A percentile compares a stretch with the other conserved stretches of the same genome.
Evolutionary conservation across 176 grass and related monocot species (phyloP).

Genomic region (Themeda triandra): DNA sequence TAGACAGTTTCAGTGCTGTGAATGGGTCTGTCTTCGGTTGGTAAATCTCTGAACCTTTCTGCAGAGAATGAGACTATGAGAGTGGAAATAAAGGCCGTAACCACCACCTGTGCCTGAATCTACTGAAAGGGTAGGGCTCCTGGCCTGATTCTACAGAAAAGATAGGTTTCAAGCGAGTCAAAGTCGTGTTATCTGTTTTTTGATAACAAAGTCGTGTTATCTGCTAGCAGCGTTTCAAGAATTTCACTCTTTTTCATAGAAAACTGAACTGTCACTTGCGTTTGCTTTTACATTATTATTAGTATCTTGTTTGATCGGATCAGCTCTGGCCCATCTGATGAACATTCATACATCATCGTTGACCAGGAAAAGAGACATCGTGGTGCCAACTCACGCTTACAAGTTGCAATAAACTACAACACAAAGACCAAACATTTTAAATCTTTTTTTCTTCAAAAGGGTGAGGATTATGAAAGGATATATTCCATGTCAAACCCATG

Average conservation of each 20-base stretch:
- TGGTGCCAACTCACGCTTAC: slow-evolving; percentile 22
- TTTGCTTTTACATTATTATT: not conserved
- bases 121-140: not conserved
- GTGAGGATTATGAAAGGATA: not conserved
- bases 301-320: slow-evolving; percentile 6
- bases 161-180: too few species aligned
- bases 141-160: not conserved
- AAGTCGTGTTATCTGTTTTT: too few species aligned
- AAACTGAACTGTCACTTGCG: not conserved
- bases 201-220: too few species aligned
- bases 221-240: not conserved
- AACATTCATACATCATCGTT: not conserved
- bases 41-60: slow-evolving; percentile 16
- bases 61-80: not conserved
- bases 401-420: not conserved
- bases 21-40: slow-evolving; percentile 1
- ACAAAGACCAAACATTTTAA: not conserved
- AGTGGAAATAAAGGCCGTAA: not conserved
- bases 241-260: not conserved
- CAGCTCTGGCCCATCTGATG: not conserved
- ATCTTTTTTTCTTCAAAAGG: not conserved
- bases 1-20: not conserved
- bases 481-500: slow-evolving; percentile 8
- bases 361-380: not conserved
- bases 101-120: not conserved